Conservation (phyloP, 176 grass and related monocot genomes). For the Oryza glumipatula region DNA sequence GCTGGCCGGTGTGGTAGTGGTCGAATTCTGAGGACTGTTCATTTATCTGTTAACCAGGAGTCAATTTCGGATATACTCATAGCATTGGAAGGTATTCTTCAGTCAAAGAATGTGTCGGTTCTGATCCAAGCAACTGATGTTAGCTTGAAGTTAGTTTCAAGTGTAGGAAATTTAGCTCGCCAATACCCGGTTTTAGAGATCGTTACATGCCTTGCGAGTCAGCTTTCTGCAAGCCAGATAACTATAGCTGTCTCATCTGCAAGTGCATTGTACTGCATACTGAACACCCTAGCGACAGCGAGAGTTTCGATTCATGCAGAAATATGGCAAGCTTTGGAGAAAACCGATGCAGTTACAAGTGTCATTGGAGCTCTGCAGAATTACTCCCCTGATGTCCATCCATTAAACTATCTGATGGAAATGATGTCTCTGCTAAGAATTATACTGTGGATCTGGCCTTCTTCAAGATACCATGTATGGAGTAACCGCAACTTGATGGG, state of each 20-base stretch:
- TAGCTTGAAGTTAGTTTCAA: conserved; percentile 49
- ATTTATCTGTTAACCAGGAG: conserved; percentile 42
- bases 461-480: conserved; percentile 74
- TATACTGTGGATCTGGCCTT: conserved; percentile 79
- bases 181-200: conserved; percentile 63
- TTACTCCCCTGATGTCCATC: conserved; percentile 36
- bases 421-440: conserved; percentile 61
- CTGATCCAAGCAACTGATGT: conserved; percentile 55
- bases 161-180: conserved; percentile 48
- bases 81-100: conserved; percentile 55
- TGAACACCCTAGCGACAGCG: conserved; percentile 40
- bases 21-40: neutral
- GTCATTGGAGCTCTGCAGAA: conserved; percentile 51
- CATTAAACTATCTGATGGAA: conserved; percentile 54
- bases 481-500: conserved; percentile 64
- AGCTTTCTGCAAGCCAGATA: conserved; percentile 49
- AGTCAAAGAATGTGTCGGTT: conserved; percentile 46
- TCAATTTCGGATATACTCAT: conserved; percentile 55
- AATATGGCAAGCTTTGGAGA: conserved; percentile 71
- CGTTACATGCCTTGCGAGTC: conserved; percentile 53
- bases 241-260: conserved; percentile 48
- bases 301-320: conserved; percentile 50
- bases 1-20: neutral
- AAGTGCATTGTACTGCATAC: conserved; percentile 57
- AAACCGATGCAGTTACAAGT: conserved; percentile 49